Evolutionary conservation across 768 basidiomycete species (phyloP).

Genomic region (Serendipita sp.): DNA sequence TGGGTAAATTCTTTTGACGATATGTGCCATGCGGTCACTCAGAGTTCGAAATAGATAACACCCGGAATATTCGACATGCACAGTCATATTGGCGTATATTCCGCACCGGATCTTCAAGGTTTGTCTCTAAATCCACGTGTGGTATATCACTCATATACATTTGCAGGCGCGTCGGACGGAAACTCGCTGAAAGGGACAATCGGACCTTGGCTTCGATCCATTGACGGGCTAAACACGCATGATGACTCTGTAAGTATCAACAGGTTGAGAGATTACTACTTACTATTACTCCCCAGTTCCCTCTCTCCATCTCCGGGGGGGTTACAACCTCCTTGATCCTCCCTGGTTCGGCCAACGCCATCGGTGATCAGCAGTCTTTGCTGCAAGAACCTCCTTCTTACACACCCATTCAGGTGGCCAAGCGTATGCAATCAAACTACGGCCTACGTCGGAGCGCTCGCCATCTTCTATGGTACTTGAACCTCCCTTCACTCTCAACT

Average conservation of each 20-base stretch:
- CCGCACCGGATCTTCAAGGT: conserved; percentile 37
- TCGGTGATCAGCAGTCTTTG: conserved; percentile 35
- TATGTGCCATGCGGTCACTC: background rate
- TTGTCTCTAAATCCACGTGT: conserved; percentile 15
- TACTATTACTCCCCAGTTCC: conserved; percentile 21
- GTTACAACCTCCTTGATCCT: conserved; percentile 73
- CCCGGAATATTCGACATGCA: conserved; percentile 42
- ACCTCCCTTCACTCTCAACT: conserved; percentile 43
- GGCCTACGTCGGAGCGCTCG: conserved; percentile 54
- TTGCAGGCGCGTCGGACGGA: conserved; percentile 33
- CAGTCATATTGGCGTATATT: conserved; percentile 63
- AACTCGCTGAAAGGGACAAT: conserved; percentile 55
- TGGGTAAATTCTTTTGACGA: conserved; percentile 12
- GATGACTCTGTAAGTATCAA: conserved; percentile 35
- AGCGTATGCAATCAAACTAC: conserved; percentile 60
- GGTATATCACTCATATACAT: conserved; percentile 17
- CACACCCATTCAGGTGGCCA: conserved; percentile 44
- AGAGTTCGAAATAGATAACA: conserved; percentile 11
- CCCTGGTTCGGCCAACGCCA: conserved; percentile 60
- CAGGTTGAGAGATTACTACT: background rate
- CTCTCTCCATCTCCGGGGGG: conserved; percentile 66
- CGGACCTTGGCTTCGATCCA: conserved; percentile 60
- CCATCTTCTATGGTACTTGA: conserved; percentile 56
- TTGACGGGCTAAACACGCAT: conserved; percentile 78
- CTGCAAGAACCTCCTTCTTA: conserved; percentile 15